Percentiles rank a stretch among this genome's conserved stretches.
Conservation (phyloP, 176 grass and related monocot species). For the Triticum aestivum region DNA sequence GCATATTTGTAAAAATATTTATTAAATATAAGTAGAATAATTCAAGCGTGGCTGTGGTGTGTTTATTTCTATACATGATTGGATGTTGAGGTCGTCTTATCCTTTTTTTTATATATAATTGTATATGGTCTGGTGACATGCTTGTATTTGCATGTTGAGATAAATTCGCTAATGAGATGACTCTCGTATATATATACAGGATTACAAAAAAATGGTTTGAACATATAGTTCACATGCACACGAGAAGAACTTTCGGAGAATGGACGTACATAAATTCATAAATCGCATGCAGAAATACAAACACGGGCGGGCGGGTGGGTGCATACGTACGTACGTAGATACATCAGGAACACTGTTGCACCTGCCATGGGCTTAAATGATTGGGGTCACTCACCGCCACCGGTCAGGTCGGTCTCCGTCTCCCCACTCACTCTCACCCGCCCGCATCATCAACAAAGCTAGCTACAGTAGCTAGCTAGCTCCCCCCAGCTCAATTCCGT, state of each 20-base stretch:
- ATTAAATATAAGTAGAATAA: no score
- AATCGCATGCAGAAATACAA: neutral
- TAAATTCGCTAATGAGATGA: no score
- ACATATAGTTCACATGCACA: neutral
- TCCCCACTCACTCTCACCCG: neutral
- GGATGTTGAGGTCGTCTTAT: no score
- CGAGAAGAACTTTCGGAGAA: neutral
- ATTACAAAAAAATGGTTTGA: neutral
- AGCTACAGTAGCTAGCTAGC: no score
- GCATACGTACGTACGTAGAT: neutral
- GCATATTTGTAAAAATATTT: no score
- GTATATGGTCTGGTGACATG: no score
- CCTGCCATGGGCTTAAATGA: slow-evolving; percentile 11
- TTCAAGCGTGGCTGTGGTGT: no score
- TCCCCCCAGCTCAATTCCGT: slow-evolving; percentile 9
- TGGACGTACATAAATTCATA: neutral
- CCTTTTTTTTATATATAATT: no score
- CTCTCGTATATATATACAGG: no score
- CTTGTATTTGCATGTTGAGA: no score
- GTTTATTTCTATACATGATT: no score
- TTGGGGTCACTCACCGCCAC: slow-evolving; percentile 10
- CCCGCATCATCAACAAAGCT: slow-evolving; percentile 1
- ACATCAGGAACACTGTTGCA: neutral
- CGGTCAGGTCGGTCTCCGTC: slow-evolving; percentile 18
- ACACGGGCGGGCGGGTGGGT: neutral